Base-by-base conservation (phyloP, 306 rosid genomes). In the Fagus crenata region DNA sequence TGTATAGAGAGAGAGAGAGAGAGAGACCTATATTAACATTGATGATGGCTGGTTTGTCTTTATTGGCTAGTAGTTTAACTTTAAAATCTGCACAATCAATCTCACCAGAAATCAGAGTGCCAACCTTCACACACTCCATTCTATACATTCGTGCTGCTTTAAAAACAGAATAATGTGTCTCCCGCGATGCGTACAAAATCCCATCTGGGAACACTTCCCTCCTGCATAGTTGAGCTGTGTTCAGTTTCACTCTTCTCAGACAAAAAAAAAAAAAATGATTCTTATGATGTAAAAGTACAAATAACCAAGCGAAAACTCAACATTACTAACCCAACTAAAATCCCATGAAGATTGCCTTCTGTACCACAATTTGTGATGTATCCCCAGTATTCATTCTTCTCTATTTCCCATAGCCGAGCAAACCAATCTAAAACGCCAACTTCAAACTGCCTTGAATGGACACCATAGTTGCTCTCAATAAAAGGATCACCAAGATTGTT, bases 351-450 rank as follows among this genome's bases (percentile, higher is more conserved):
- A 83, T 96, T 96, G 55, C 99, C 99, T 83, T 96, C 99, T 4
- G 99, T 96, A 42, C 99, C 99, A 54, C 99, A 92, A 85, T 96
- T 93, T 33, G 99, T 93, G 58, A 96, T 93, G 85, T 96, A 96
- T n/a, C 99, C 99, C 99, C 99, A 96, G 77, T 96, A 96, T 76
- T 96, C 97, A 40, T 75, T 76, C 83, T 91, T 96, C 82, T 93
- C 98, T 17, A 96, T 76, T 80, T 96, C 99, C 99, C 99, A 96
- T 14, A 96, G 76, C 4, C 90, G 85, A 77, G 99, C 97, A 89
- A 96, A 96, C 99, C 99, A 96, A 79, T 96, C 99, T 74, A 96
- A 86, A 67, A 96, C 98, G 53, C 98, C 99, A 28, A 96, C 94
- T 82, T 96, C 98, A 74, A 93, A 93, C 81, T 90, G 89, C 74